Percentiles rank a stretch among this genome's conserved stretches.
These are phyloP conservation scores for Moringa oleifera DNA, from an alignment of 345 rosid genomes.

Conservation along the genomic window DNA sequence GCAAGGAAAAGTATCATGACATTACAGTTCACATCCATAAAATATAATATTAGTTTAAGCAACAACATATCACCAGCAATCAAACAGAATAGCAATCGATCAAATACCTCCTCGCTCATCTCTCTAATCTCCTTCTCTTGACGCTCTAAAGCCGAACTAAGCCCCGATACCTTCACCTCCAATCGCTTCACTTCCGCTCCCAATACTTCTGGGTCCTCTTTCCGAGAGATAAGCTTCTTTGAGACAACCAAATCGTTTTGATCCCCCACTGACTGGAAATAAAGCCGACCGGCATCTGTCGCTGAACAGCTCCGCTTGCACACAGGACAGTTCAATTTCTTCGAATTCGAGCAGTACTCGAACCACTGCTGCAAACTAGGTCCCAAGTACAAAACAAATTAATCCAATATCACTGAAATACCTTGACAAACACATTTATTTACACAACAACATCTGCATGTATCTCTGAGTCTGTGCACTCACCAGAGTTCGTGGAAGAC, in stretches of 20 bases:
- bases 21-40: background rate
- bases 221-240: slow-evolving; percentile 24
- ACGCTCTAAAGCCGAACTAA: slow-evolving; percentile 37
- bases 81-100: background rate
- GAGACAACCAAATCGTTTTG: slow-evolving; percentile 29
- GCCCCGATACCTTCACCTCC: slow-evolving; percentile 48
- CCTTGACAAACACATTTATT: background rate
- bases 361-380: slow-evolving; percentile 95
- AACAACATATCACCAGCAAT: background rate
- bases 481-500: slow-evolving; percentile 97
- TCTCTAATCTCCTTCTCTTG: slow-evolving; percentile 46
- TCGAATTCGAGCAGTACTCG: slow-evolving; percentile 61
- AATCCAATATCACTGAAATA: background rate
- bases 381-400: slow-evolving; percentile 11
- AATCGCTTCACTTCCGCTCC: slow-evolving; percentile 57
- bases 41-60: no score
- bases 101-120: slow-evolving; percentile 53
- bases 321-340: slow-evolving; percentile 79
- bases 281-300: slow-evolving; percentile 53
- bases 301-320: slow-evolving; percentile 68
- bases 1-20: background rate
- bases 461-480: slow-evolving; percentile 1
- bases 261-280: slow-evolving; percentile 79
- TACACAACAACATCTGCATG: background rate
- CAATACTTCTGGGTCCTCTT: slow-evolving; percentile 49